Percentiles rank a stretch among this genome's conserved stretches.
phyloP scores from a whole-genome alignment of 2,329 filamentous ascomycete genomes.

The Sporothrix euskadiensis region DNA sequence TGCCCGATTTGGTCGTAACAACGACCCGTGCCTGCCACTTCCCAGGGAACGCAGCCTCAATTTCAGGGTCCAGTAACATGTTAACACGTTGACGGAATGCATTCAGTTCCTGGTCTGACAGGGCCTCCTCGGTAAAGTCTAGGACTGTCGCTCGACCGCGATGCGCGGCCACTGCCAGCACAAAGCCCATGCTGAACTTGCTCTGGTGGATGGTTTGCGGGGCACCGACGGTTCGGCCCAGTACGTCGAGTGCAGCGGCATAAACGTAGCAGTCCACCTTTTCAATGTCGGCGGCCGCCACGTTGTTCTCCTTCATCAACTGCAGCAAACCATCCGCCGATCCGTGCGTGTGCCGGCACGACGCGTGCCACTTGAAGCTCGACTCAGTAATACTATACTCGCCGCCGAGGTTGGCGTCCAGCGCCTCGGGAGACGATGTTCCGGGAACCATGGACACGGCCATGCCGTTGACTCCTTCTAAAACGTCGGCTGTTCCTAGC shows the following conservation, averaged over 20 bases:
- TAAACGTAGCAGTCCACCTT: conserved; percentile 13
- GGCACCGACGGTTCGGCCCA: neutral
- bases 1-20: neutral
- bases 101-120: neutral
- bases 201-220: conserved; percentile 22
- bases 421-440: neutral
- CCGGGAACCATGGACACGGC: conserved; percentile 2
- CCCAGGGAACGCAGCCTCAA: conserved; percentile 20
- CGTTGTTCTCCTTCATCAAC: neutral
- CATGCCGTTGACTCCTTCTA: conserved; percentile 25
- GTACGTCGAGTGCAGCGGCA: conserved; percentile 13
- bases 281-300: neutral
- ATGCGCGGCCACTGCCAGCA: conserved; percentile 14
- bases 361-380: conserved; percentile 27
- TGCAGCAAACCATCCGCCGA: conserved; percentile 13
- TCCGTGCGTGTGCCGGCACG: conserved; percentile 25
- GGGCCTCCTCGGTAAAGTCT: conserved; percentile 19
- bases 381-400: conserved; percentile 10
- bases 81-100: conserved; percentile 14
- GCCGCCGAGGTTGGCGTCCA: neutral
- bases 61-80: conserved; percentile 13
- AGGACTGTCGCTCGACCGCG: conserved; percentile 16
- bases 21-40: conserved; percentile 23
- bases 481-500: conserved; percentile 16
- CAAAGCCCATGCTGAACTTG: conserved; percentile 27